Base-by-base conservation (phyloP, 75 land plant species). In the Azolla pinnata region DNA sequence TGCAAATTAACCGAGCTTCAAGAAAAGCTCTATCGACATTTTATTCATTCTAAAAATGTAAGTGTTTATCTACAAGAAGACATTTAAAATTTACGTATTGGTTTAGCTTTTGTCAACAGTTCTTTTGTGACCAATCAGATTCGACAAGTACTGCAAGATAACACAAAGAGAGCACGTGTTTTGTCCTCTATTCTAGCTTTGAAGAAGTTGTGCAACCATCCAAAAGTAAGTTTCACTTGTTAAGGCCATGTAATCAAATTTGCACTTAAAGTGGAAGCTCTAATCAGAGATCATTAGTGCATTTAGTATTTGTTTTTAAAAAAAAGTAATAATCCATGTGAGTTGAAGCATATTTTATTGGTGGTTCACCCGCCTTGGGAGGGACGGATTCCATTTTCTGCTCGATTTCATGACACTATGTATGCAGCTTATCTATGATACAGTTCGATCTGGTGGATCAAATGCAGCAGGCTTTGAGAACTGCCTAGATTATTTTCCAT, bases 161-260 rank as follows among this genome's bases (percentile, higher is more conserved):
- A 85, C 32, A 38, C 74, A 23, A 88, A 83, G 60, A 79, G 79
- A 16, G 79, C 88, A 12, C 87, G 77, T 61, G 86, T 93, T 51
- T 73, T 93, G 61, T 87, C 96, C 20, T 93, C 85, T 52, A 93
- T 93, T 44, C 86, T 87, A 38, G 95, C 89, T 17, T 77, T 93
- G 38, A 93, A 93, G 68, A 88, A 93, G 58, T 72, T 93, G 7
- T 93, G 98, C 71, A 93, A 87, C 62, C 98, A 93, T 71, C 98
- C 98, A 44, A 93, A 93, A 79, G 98, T 85, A 67, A 56, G 29
- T 19, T 44, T 25, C 1, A 16, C 4, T 18, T 32, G 29, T 44
- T 35, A 12, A 35, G 40, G 12, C 5, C 40, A 5, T 35, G 12
- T 5, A 35, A 35, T 5, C 40, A 35, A 5, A 35, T 35, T 35